These are phyloP conservation scores for Eruca vesicaria DNA, from an alignment of 441 rosid species.

Conservation along the genomic window DNA sequence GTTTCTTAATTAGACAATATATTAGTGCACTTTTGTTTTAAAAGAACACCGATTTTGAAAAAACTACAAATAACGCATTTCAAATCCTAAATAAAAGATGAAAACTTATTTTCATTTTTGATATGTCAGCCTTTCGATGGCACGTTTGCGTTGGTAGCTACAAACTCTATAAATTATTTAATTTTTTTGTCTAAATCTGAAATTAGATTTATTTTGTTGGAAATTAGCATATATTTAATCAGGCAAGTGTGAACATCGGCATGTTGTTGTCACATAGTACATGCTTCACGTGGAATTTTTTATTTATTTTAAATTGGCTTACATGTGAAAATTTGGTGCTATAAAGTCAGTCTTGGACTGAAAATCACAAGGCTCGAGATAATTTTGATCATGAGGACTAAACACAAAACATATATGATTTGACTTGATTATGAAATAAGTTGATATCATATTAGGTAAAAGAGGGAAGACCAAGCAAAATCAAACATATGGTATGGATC, in stretches of 20 bases:
- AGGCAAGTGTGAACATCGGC: slow-evolving; percentile 5
- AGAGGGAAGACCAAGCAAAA: background rate
- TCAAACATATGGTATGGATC: background rate
- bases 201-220: background rate
- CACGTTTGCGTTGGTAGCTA: background rate
- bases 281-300: background rate
- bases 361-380: slow-evolving; percentile 29
- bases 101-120: background rate
- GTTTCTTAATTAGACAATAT: background rate
- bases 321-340: slow-evolving; percentile 9
- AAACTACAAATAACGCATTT: background rate
- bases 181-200: background rate
- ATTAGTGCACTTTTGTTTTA: background rate
- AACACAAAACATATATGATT: background rate
- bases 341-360: slow-evolving; percentile 21
- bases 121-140: background rate
- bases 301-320: background rate
- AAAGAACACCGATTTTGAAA: background rate
- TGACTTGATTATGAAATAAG: background rate
- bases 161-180: background rate
- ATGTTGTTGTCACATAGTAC: slow-evolving; percentile 8
- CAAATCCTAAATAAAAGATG: background rate
- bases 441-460: background rate
- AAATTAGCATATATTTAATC: background rate
- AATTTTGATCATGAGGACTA: background rate